phyloP scores from a whole-genome alignment of 2,329 filamentous ascomycete genomes.

The Claviceps maximensis region DNA sequence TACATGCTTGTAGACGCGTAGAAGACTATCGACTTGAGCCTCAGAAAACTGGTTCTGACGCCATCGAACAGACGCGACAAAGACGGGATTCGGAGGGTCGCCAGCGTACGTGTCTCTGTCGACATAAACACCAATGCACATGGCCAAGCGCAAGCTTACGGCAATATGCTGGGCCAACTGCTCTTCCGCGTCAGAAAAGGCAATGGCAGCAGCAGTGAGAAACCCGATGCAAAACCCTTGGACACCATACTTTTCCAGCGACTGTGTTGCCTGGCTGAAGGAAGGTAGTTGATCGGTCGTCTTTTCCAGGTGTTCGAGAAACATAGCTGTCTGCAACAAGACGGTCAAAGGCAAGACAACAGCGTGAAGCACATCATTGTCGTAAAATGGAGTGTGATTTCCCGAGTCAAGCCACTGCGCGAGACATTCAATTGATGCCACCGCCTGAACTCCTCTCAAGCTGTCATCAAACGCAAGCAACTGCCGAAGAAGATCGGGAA shows the following conservation, averaged over 20 bases:
- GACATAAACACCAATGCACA: background rate
- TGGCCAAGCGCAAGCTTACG: background rate
- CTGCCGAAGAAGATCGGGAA: background rate
- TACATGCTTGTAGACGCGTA: background rate
- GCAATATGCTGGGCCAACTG: background rate
- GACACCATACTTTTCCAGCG: background rate
- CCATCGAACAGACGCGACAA: background rate
- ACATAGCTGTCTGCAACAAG: background rate
- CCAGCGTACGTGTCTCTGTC: background rate
- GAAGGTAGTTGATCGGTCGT: background rate
- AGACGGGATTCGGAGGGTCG: background rate
- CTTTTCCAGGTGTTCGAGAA: background rate
- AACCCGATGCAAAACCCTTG: background rate
- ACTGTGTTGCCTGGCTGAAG: background rate
- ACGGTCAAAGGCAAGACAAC: background rate
- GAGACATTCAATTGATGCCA: background rate
- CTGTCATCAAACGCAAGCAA: background rate
- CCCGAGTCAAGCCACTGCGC: background rate
- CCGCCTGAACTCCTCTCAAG: background rate
- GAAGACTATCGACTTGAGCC: background rate
- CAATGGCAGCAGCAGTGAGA: background rate
- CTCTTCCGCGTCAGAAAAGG: background rate
- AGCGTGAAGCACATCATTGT: background rate
- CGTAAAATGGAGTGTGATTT: background rate
- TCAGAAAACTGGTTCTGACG: background rate